These are phyloP conservation scores for Blastocystis sp. DNA, from an alignment of 352 stramenopile genomes.

Conservation along the genomic window DNA sequence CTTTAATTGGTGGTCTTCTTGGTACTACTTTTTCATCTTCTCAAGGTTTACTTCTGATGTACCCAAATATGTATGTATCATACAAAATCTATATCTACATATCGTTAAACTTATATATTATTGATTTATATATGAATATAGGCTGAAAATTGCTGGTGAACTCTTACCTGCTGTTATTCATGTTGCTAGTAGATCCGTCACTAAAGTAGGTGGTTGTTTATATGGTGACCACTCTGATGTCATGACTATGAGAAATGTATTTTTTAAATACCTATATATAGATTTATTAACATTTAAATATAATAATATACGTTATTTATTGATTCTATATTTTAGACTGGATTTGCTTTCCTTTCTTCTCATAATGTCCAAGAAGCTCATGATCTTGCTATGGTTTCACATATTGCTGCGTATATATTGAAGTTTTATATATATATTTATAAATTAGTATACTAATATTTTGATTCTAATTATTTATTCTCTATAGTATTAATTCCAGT, in stretches of 20 bases:
- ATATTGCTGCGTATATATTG: constrained; percentile 51
- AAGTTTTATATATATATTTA: too few species aligned
- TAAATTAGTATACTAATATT: too few species aligned
- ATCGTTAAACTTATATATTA: too few species aligned
- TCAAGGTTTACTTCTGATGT: constrained; percentile 55
- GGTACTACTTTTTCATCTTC: constrained; percentile 50
- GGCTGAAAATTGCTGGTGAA: constrained; percentile 43
- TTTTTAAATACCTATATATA: constrained; percentile 49
- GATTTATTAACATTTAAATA: constrained; percentile 51
- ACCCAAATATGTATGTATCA: constrained; percentile 53
- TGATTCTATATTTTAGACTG: constrained; percentile 54
- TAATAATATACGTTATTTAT: too few species aligned
- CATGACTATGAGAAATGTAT: constrained; percentile 56
- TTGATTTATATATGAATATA: too few species aligned
- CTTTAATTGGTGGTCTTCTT: constrained; percentile 48
- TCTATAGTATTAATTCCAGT: constrained; percentile 43
- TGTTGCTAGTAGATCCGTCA: constrained; percentile 55
- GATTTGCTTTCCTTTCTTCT: constrained; percentile 54
- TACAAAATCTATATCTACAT: constrained; percentile 44
- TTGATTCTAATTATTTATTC: too few species aligned
- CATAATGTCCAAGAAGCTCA: constrained; percentile 54
- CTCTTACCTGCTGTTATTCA: constrained; percentile 53
- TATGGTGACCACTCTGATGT: constrained; percentile 67
- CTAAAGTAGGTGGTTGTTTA: constrained; percentile 48
- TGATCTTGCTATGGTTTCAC: constrained; percentile 54